Evolutionary conservation across 371 early-diverging fungal genomes (phyloP).

Genomic region (Rhizomucor miehei): DNA sequence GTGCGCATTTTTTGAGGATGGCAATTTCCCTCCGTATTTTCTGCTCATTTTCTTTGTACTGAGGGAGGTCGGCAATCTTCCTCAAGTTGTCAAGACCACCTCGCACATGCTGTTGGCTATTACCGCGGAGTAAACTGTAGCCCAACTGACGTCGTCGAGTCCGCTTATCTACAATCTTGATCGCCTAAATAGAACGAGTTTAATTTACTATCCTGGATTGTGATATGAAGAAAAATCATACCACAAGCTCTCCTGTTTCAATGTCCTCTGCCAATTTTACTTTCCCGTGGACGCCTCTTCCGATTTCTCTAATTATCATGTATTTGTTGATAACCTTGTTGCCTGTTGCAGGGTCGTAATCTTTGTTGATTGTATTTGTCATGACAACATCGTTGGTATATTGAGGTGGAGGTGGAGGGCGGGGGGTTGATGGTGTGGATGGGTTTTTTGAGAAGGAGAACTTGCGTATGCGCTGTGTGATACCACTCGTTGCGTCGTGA

Average conservation of each 20-base stretch:
- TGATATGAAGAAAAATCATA: constrained; percentile 32
- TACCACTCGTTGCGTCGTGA: constrained; percentile 4
- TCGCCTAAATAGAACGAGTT: constrained; percentile 52
- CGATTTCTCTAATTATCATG: constrained; percentile 88
- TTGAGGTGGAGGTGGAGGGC: constrained; percentile 6
- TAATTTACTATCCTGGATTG: too few relatives aligned
- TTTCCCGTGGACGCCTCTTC: constrained; percentile 94
- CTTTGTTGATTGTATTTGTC: constrained; percentile 73
- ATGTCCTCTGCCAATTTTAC: constrained; percentile 87
- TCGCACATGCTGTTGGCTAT: constrained; percentile 31
- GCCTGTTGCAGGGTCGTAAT: constrained; percentile 81
- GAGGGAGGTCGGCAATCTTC: constrained; percentile 19
- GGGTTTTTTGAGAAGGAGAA: constrained; percentile 19
- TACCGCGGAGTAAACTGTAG: constrained; percentile 37
- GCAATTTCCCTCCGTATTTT: constrained; percentile 94
- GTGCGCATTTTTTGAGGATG: constrained; percentile 91
- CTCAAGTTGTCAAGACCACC: constrained; percentile 9
- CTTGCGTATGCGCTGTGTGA: constrained; percentile 12
- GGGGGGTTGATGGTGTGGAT: constrained; percentile 12
- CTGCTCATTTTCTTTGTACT: constrained; percentile 65
- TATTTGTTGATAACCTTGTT: constrained; percentile 94
- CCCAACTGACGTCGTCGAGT: constrained; percentile 66
- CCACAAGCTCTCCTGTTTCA: constrained; percentile 72
- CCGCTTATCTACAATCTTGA: constrained; percentile 83
- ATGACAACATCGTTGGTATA: constrained; percentile 16